phyloP scores from a whole-genome alignment of 306 rosid genomes.

The Cicer chorassanicum region DNA sequence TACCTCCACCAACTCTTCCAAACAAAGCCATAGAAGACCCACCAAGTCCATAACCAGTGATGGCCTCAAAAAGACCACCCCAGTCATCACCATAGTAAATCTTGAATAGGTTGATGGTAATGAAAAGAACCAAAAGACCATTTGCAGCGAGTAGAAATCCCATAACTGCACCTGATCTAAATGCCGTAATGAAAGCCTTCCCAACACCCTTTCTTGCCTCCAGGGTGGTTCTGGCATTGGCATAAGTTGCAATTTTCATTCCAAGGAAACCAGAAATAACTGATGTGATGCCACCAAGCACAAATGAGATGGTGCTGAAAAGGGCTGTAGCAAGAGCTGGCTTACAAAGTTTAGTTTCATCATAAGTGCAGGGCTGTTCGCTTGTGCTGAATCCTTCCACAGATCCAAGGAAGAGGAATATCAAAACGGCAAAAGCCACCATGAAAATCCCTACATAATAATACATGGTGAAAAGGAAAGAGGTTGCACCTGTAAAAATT shows the following conservation, averaged over 20 bases:
- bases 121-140: slow-evolving; percentile 87
- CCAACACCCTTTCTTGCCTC: slow-evolving; percentile 98
- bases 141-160: slow-evolving; percentile 96
- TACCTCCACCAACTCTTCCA: slow-evolving; percentile 98
- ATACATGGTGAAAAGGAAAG: slow-evolving; percentile 87
- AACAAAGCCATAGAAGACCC: slow-evolving; percentile 99
- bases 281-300: slow-evolving; percentile 88
- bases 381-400: slow-evolving; percentile 94
- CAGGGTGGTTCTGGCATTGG: slow-evolving; percentile 92
- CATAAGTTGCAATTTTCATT: slow-evolving; percentile 95
- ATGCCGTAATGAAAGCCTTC: slow-evolving; percentile 87
- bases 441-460: slow-evolving; percentile 84
- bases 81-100: slow-evolving; percentile 95
- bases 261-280: slow-evolving; percentile 94
- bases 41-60: slow-evolving; percentile 98
- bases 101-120: slow-evolving; percentile 78
- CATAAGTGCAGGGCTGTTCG: slow-evolving; percentile 66
- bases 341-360: slow-evolving; percentile 68
- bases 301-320: slow-evolving; percentile 79
- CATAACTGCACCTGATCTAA: slow-evolving; percentile 98
- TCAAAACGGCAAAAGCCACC: slow-evolving; percentile 83
- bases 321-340: slow-evolving; percentile 91
- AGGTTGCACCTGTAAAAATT: slow-evolving; percentile 77
- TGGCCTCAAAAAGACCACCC: slow-evolving; percentile 95
- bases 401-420: slow-evolving; percentile 91